These are phyloP conservation scores for Brassica balearica DNA, from an alignment of 441 rosid genomes.

Conservation along the genomic window DNA sequence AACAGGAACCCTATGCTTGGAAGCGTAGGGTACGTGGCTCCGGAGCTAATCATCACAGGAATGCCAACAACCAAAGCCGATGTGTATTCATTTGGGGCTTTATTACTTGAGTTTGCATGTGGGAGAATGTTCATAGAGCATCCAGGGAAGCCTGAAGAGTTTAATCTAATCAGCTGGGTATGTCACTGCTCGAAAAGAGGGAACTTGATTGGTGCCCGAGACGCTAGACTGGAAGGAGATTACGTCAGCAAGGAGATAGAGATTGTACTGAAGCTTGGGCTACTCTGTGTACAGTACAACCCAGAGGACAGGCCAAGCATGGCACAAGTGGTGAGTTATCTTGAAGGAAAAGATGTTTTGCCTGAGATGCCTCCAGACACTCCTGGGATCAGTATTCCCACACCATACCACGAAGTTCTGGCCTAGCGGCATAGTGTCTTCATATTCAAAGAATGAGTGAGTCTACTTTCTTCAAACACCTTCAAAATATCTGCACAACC, in stretches of 20 bases:
- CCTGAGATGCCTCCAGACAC: constrained; percentile 48
- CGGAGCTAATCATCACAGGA: constrained; percentile 60
- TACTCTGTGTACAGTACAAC: constrained; percentile 53
- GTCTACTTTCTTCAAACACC: constrained; percentile 18
- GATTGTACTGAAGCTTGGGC: constrained; percentile 62
- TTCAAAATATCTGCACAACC: neutral
- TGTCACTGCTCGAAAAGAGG: constrained; percentile 57
- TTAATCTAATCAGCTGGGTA: constrained; percentile 60
- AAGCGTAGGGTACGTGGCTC: constrained; percentile 71
- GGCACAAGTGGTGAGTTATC: constrained; percentile 41
- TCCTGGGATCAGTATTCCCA: constrained; percentile 44
- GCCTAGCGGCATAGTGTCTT: constrained; percentile 25
- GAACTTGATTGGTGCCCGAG: constrained; percentile 50
- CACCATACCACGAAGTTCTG: constrained; percentile 44
- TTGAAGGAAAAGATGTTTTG: constrained; percentile 38
- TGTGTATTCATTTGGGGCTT: constrained; percentile 70
- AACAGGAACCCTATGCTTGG: constrained; percentile 60
- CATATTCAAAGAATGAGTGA: neutral
- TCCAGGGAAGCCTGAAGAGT: constrained; percentile 49
- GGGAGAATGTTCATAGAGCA: constrained; percentile 67
- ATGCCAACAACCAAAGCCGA: constrained; percentile 59
- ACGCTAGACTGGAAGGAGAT: constrained; percentile 57
- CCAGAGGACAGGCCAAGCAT: constrained; percentile 51
- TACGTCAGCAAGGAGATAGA: constrained; percentile 58
- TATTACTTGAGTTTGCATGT: constrained; percentile 58